Evolutionary conservation across 2,329 filamentous ascomycete genomes (phyloP).

Genomic region (Lachnellula subtilissima): DNA sequence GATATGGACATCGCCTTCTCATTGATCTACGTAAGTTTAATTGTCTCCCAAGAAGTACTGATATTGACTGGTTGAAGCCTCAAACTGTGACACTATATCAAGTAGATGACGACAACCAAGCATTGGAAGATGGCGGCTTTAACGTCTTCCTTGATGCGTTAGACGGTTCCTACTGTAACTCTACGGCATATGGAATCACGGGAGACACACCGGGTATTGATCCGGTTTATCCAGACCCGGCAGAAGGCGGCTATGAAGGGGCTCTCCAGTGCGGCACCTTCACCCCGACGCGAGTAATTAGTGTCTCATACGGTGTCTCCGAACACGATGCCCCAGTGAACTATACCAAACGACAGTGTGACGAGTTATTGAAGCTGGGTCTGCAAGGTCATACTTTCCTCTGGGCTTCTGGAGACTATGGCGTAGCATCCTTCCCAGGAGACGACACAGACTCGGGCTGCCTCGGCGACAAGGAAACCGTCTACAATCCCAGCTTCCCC

Average conservation of each 20-base stretch:
- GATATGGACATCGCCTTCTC: constrained; percentile 38
- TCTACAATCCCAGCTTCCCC: constrained; percentile 44
- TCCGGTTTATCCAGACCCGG: constrained; percentile 31
- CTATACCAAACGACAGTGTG: constrained; percentile 49
- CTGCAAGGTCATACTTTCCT: constrained; percentile 46
- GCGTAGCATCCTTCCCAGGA: constrained; percentile 35
- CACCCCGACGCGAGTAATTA: constrained; percentile 47
- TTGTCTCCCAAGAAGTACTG: neutral
- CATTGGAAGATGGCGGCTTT: constrained; percentile 14
- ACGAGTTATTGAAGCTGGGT: constrained; percentile 52
- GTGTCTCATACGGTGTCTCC: constrained; percentile 49
- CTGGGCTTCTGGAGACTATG: constrained; percentile 46
- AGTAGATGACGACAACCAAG: constrained; percentile 32
- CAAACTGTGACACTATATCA: constrained; percentile 46
- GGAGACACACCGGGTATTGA: constrained; percentile 32
- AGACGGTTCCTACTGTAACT: constrained; percentile 42
- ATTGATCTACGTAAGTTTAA: constrained; percentile 38
- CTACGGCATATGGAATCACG: constrained; percentile 35
- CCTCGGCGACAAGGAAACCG: constrained; percentile 19
- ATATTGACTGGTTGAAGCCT: constrained; percentile 32
- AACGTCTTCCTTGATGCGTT: constrained; percentile 34
- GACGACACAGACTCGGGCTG: constrained; percentile 25
- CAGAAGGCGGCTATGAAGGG: constrained; percentile 34
- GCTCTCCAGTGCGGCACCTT: constrained; percentile 42
- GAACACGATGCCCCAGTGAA: constrained; percentile 42